These are phyloP conservation scores for Friedmanniomyces simplex DNA, from an alignment of 495 filamentous ascomycete species.

Conservation along the genomic window DNA sequence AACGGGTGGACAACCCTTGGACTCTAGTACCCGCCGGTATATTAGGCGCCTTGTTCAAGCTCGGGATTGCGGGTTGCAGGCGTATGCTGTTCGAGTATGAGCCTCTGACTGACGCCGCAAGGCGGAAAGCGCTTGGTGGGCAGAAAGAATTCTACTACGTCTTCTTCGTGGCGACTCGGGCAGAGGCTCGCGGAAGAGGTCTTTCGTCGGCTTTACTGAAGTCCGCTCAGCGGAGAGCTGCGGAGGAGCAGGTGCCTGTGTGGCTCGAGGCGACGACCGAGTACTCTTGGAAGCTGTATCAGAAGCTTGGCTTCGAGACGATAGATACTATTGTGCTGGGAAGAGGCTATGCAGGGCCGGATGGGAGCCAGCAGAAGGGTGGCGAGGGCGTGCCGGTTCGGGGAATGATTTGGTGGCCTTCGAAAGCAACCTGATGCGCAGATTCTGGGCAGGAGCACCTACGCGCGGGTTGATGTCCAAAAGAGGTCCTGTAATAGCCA, in stretches of 20 bases:
- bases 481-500: no score
- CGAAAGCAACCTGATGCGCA: no score
- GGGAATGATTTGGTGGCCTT: slow-evolving; percentile 13
- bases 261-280: slow-evolving; percentile 20
- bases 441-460: no score
- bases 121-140: background rate
- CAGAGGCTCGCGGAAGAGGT: slow-evolving; percentile 9
- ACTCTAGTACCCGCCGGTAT: slow-evolving; percentile 11
- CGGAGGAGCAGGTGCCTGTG: slow-evolving; percentile 5
- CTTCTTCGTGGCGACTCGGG: slow-evolving; percentile 8
- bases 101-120: background rate
- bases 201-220: slow-evolving; percentile 6
- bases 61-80: slow-evolving; percentile 3
- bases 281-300: slow-evolving; percentile 2
- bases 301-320: slow-evolving; percentile 2
- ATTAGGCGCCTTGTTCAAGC: background rate
- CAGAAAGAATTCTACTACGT: slow-evolving; percentile 16
- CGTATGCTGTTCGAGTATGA: slow-evolving; percentile 9
- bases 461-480: no score
- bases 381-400: slow-evolving; percentile 1
- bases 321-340: background rate
- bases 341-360: background rate
- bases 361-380: background rate
- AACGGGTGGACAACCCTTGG: slow-evolving; percentile 10
- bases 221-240: slow-evolving; percentile 1